A percentile compares a stretch with the other conserved stretches of the same genome.
phyloP scores from a whole-genome alignment of 2,329 filamentous ascomycete species.

The Cercospora sp. region DNA sequence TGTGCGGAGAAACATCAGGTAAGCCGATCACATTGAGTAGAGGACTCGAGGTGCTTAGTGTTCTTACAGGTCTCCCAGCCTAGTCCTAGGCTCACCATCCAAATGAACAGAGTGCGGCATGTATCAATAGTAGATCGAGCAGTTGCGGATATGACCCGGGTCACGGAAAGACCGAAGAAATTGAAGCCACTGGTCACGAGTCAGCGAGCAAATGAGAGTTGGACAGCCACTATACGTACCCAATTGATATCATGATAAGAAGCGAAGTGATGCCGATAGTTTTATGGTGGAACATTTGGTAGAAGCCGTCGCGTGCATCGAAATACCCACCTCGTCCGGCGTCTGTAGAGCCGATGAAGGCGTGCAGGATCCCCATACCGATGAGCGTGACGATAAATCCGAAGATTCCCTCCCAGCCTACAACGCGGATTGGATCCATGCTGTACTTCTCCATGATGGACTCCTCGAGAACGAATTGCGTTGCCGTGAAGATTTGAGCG shows the following conservation, averaged over 20 bases:
- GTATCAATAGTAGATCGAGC: slow-evolving; percentile 96
- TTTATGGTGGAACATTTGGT: slow-evolving; percentile 71
- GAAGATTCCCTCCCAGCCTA: slow-evolving; percentile 95
- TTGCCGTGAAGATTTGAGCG: slow-evolving; percentile 94
- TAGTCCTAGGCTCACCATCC: slow-evolving; percentile 87
- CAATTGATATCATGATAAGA: slow-evolving; percentile 96
- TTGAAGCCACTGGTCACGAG: slow-evolving; percentile 75
- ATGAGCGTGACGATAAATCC: slow-evolving; percentile 78
- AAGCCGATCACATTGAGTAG: neutral
- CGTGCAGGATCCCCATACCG: slow-evolving; percentile 77
- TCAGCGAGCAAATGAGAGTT: slow-evolving; percentile 18
- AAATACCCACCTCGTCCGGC: slow-evolving; percentile 80
- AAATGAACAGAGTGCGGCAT: slow-evolving; percentile 95
- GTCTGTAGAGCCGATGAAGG: slow-evolving; percentile 71
- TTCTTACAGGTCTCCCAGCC: slow-evolving; percentile 94
- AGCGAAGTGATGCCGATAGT: slow-evolving; percentile 74
- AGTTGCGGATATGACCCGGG: slow-evolving; percentile 83
- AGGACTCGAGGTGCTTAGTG: neutral
- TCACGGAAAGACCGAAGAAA: slow-evolving; percentile 95
- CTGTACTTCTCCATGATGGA: slow-evolving; percentile 79
- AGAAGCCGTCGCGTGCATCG: slow-evolving; percentile 82
- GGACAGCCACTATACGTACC: slow-evolving; percentile 58
- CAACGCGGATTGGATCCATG: slow-evolving; percentile 84
- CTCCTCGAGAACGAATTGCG: slow-evolving; percentile 94
- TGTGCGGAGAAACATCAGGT: neutral